phyloP scores from a whole-genome alignment of 2,329 filamentous ascomycete species.

The Fusarium sororula region DNA sequence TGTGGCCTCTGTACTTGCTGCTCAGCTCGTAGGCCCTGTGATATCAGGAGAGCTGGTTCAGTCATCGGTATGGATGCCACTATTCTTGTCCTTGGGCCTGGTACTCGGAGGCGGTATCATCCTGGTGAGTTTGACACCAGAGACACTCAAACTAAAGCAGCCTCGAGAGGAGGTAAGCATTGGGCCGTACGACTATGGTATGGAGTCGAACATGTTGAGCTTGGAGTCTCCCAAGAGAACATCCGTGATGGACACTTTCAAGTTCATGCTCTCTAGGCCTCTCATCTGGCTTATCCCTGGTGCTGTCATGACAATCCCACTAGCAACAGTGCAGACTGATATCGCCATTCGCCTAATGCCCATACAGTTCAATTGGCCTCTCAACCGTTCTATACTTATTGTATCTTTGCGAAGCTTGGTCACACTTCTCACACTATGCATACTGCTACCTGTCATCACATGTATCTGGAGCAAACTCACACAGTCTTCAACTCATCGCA shows the following conservation, averaged over 20 bases:
- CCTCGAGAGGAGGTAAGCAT: background rate
- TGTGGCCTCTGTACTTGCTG: constrained; percentile 33
- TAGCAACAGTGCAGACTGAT: constrained; percentile 34
- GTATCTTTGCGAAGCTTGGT: constrained; percentile 35
- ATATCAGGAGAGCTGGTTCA: constrained; percentile 28
- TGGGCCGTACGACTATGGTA: background rate
- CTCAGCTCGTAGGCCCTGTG: constrained; percentile 32
- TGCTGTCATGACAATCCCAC: constrained; percentile 34
- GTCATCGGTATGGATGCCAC: constrained; percentile 31
- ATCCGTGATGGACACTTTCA: constrained; percentile 3
- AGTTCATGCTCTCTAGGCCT: constrained; percentile 30
- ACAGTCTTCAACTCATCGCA: constrained; percentile 1
- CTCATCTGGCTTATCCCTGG: constrained; percentile 38
- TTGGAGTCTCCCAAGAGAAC: background rate
- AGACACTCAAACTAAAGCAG: constrained; percentile 22
- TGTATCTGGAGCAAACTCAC: constrained; percentile 14
- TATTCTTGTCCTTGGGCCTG: constrained; percentile 34
- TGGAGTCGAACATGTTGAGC: background rate
- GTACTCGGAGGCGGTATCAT: constrained; percentile 22
- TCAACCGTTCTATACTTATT: constrained; percentile 34
- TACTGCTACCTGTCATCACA: constrained; percentile 32
- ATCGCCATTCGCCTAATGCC: constrained; percentile 40
- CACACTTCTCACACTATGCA: constrained; percentile 36
- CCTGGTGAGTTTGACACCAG: constrained; percentile 33
- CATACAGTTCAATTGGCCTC: constrained; percentile 39